Evolutionary conservation across 2,329 filamentous ascomycete genomes (phyloP), one percentile per base, ranked within the genome.

Genomic region (Fusarium pseudocircinatum): DNA sequence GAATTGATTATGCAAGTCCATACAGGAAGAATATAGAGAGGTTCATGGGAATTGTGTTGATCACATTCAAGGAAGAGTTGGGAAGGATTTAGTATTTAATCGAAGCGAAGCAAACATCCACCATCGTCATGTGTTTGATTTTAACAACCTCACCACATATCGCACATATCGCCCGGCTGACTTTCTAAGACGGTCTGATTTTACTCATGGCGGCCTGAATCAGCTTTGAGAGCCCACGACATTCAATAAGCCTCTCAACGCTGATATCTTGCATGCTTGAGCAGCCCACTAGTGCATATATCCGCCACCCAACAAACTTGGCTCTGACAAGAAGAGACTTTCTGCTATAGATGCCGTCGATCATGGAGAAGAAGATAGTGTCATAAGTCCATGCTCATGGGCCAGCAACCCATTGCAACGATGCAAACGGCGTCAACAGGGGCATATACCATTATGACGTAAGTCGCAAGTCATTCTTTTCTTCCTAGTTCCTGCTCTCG

Each of bases 211-310:
- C 39, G 15, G 26, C n/a, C 16, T 18, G 32, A 50, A 11, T 26
- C 63, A 53, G 47, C 16, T 61, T 58, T 42, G n/a, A 43, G 43
- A 37, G 65, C 62, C 50, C 43, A 67, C 37, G 50, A 61, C 63
- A 87, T 86, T 83, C 83, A 86, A 16, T 82, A 79, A 10, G 75
- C 72, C 16, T 86, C 61, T 72, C 84, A 73, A 81, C 79, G 58
- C 81, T 83, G 30, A 85, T 73, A 1, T 84, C 84, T 71, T 86
- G 83, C 28, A 86, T 65, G 9, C 81, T 83, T 16, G 76, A 83
- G 50, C 79, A 82, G 13, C 18, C 36, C 26, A 78, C 78, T 7
- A 77, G 79, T 86, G 86, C 16, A 26, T 34, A 26, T 24, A 36
- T 22, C 56, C 26, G 16, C 18, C 9, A 8, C 22, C 28, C 34